phyloP scores from a whole-genome alignment of 805 yeast species.

The Pichia nanzhaoensis region DNA sequence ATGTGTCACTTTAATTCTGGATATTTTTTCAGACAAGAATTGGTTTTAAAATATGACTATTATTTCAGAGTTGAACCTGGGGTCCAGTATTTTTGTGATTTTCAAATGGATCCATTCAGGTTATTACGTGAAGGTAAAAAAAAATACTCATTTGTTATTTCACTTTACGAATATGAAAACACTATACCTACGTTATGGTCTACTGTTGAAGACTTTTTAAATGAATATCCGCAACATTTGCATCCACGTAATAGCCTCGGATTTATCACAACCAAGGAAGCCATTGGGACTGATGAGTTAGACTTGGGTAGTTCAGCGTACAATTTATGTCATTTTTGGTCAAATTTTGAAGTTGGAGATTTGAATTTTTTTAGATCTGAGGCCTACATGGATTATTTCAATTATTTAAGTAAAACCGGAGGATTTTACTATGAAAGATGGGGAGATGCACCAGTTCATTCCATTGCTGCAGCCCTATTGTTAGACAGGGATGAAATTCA shows the following conservation, averaged over 20 bases:
- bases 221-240: constrained; percentile 50
- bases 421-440: constrained; percentile 85
- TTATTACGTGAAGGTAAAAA: constrained; percentile 70
- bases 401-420: constrained; percentile 56
- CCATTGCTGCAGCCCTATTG: constrained; percentile 58
- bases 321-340: constrained; percentile 83
- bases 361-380: constrained; percentile 65
- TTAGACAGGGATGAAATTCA: constrained; percentile 56
- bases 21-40: constrained; percentile 72
- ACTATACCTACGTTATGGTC: constrained; percentile 87
- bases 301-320: constrained; percentile 35
- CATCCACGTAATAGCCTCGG: constrained; percentile 59
- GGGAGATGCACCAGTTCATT: constrained; percentile 95
- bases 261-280: constrained; percentile 47
- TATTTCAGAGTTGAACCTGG: constrained; percentile 96
- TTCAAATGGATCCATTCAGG: constrained; percentile 80
- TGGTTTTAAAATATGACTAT: constrained; percentile 69
- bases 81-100: constrained; percentile 82
- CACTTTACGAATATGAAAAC: constrained; percentile 72
- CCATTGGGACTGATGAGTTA: constrained; percentile 39
- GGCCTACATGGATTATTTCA: constrained; percentile 54
- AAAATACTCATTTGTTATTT: constrained; percentile 81
- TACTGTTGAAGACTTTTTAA: constrained; percentile 56
- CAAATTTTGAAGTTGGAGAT: constrained; percentile 74
- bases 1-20: constrained; percentile 97